Evolutionary conservation across 2,329 filamentous ascomycete genomes (phyloP).

Genomic region (Saccharata proteae): DNA sequence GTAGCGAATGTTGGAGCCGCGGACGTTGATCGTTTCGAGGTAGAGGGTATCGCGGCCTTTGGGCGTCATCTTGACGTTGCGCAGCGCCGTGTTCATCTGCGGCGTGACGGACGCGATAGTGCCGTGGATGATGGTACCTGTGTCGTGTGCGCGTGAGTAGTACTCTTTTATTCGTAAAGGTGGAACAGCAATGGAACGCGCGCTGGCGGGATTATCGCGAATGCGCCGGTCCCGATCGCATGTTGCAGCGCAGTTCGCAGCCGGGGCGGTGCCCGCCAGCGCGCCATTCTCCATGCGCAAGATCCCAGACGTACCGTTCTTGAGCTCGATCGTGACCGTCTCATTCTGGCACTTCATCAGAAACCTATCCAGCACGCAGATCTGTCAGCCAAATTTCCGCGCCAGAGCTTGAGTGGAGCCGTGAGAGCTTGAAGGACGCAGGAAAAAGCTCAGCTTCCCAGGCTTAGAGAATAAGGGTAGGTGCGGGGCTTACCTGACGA

Average conservation of each 20-base stretch:
- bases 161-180: neutral
- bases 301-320: constrained; percentile 66
- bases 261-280: neutral
- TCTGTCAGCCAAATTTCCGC: constrained; percentile 13
- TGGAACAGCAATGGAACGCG: too few species aligned
- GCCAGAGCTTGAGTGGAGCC: constrained; percentile 17
- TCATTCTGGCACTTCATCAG: constrained; percentile 99
- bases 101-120: constrained; percentile 95
- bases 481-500: constrained; percentile 64
- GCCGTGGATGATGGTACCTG: constrained; percentile 90
- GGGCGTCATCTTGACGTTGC: constrained; percentile 91
- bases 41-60: constrained; percentile 77
- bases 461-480: constrained; percentile 13
- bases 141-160: neutral
- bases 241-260: too few species aligned
- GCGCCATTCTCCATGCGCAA: neutral
- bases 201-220: too few species aligned
- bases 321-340: constrained; percentile 95
- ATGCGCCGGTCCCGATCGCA: too few species aligned
- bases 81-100: constrained; percentile 95
- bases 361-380: constrained; percentile 56
- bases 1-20: constrained; percentile 91
- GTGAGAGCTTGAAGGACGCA: constrained; percentile 27
- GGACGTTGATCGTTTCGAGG: constrained; percentile 92
- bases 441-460: constrained; percentile 34